Percentiles rank a stretch among this genome's conserved stretches.
Evolutionary conservation across 768 basidiomycete species (phyloP).

Genomic region (Crucibulum laeve): DNA sequence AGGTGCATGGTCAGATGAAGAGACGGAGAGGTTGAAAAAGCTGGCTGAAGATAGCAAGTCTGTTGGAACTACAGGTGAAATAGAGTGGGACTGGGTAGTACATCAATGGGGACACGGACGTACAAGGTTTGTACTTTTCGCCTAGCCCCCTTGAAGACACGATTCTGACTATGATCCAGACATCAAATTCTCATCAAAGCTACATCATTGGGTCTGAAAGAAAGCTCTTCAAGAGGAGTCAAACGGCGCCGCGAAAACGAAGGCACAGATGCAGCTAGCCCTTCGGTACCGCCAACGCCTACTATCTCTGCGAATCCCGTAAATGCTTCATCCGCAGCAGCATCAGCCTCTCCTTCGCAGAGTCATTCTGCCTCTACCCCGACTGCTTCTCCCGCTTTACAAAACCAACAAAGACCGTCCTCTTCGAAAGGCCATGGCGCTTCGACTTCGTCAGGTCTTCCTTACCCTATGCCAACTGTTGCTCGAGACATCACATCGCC

Average conservation of each 20-base stretch:
- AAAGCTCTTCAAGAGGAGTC: conserved; percentile 56
- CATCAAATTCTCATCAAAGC: conserved; percentile 84
- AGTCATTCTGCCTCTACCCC: conserved; percentile 43
- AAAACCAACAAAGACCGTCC: conserved; percentile 37
- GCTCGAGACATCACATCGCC: conserved; percentile 54
- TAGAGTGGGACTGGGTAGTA: conserved; percentile 79
- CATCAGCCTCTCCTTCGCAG: conserved; percentile 26
- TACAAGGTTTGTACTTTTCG: conserved; percentile 48
- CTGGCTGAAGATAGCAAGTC: conserved; percentile 65
- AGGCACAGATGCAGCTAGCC: conserved; percentile 16
- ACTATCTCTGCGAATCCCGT: conserved; percentile 14
- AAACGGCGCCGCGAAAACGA: conserved; percentile 45
- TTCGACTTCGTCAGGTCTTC: conserved; percentile 28
- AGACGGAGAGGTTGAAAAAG: conserved; percentile 62
- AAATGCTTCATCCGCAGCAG: conserved; percentile 14
- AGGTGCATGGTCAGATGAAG: conserved; percentile 78
- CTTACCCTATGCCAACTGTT: conserved; percentile 74
- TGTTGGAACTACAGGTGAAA: conserved; percentile 46
- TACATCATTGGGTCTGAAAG: conserved; percentile 72
- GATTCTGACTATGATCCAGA: conserved; percentile 27
- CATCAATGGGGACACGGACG: conserved; percentile 70
- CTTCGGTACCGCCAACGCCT: conserved; percentile 29
- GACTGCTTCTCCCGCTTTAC: conserved; percentile 48
- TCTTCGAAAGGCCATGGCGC: conserved; percentile 23
- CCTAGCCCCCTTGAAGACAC: neutral